These are phyloP conservation scores for Urtica urens DNA, from an alignment of 306 rosid species.

Conservation along the genomic window DNA sequence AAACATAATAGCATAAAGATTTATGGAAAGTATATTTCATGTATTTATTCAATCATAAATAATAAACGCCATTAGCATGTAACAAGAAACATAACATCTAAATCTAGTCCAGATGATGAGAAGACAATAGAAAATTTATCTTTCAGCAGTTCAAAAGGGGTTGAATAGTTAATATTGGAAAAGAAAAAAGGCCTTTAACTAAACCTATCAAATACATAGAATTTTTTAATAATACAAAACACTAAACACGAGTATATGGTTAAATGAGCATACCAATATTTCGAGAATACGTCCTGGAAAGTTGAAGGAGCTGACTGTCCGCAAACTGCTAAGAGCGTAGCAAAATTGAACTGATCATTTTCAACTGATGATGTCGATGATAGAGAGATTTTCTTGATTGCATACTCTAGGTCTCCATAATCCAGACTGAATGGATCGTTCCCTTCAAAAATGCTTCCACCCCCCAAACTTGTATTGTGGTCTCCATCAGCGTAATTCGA, in stretches of 20 bases:
- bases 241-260: constrained; percentile 7
- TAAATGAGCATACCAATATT: constrained; percentile 42
- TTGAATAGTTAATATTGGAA: too few species aligned
- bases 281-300: constrained; percentile 46
- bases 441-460: constrained; percentile 15
- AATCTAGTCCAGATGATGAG: too few species aligned
- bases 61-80: too few species aligned
- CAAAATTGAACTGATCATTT: constrained; percentile 33
- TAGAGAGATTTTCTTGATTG: constrained; percentile 62
- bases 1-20: not conserved
- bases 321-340: constrained; percentile 57
- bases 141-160: too few species aligned
- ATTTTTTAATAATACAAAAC: too few species aligned
- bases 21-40: too few species aligned
- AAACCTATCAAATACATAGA: too few species aligned
- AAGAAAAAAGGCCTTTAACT: too few species aligned
- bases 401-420: constrained; percentile 39
- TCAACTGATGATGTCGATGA: constrained; percentile 39
- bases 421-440: constrained; percentile 21
- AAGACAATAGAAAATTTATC: too few species aligned
- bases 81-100: too few species aligned
- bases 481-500: constrained; percentile 12
- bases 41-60: too few species aligned
- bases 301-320: constrained; percentile 64
- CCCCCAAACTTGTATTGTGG: constrained; percentile 8